Base-by-base conservation (phyloP, 1,139 yeast genomes). In the Taphrina confusa region DNA sequence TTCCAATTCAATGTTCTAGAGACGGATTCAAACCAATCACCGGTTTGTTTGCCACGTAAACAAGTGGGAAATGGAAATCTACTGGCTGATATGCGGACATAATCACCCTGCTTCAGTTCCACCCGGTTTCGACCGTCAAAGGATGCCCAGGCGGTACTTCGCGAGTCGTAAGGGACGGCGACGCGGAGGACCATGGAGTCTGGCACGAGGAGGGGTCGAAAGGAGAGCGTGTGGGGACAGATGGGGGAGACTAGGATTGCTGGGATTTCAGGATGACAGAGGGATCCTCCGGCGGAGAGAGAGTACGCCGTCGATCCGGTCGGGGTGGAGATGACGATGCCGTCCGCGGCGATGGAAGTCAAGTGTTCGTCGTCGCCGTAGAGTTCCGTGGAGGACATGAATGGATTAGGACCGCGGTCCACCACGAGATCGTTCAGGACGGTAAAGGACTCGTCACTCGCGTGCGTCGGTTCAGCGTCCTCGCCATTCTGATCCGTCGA, bases 261-360 rank as follows among this genome's bases (percentile, higher is more conserved):
- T 2, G 60, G 60, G 6, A 58, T 50, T 62, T 83, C 82, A 0
- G 96, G 96, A 68, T 89, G 95, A 4, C 87, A 90, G 50, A 89
- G 81, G 8, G 95, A 83, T 0, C 96, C 96, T 4, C 96, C 96
- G 0, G 95, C 85, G 14, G 89, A 82, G 62, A 89, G 76, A 0
- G 95, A 86, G 71, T 89, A 89, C 0, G 96, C 96, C 0, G 96
- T 89, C 4, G 95, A 87, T 0, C 96, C 96, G 1, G 95, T 87
- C 12, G 96, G 96, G 0, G 96, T 86, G 11, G 94, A 82, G 61
- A 87, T 83, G 6, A 86, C 85, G 9, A 88, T 76, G 0, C 96
- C 96, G 71, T 89, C 96, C 0, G 94, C 95, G 18, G 87, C 86
- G 36, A 92, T 85, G n/a, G 89, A 80, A 3, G 96, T 89, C 62